These are phyloP conservation scores for Bisporella sp. DNA, from an alignment of 2,329 filamentous ascomycete species.

Conservation along the genomic window DNA sequence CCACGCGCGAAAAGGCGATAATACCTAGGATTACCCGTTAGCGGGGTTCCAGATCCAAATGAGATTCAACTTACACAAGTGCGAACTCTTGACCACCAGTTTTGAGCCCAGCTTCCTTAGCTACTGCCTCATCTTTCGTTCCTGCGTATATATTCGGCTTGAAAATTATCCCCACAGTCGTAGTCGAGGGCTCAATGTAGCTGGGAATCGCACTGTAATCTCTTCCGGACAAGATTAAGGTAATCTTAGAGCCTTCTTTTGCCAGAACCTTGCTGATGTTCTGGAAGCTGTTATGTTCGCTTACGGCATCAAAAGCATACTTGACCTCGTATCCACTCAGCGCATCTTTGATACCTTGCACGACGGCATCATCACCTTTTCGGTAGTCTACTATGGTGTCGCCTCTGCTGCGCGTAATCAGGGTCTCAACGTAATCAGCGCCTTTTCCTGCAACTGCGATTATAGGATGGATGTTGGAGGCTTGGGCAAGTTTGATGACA, in stretches of 20 bases:
- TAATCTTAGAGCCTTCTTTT: constrained; percentile 27
- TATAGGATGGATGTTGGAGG: constrained; percentile 48
- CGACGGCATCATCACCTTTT: constrained; percentile 37
- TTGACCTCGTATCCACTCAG: constrained; percentile 20
- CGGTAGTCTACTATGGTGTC: constrained; percentile 52
- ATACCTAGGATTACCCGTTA: constrained; percentile 3
- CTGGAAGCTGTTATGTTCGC: constrained; percentile 21
- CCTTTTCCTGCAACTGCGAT: constrained; percentile 48
- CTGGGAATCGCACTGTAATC: constrained; percentile 32
- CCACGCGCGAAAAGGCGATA: constrained; percentile 28
- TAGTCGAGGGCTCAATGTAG: constrained; percentile 13
- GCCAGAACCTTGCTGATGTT: constrained; percentile 21
- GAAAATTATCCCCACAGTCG: constrained; percentile 19
- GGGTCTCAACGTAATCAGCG: constrained; percentile 37
- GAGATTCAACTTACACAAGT: constrained; percentile 4
- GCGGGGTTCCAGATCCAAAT: too few relatives aligned
- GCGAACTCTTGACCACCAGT: constrained; percentile 20
- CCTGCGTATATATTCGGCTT: constrained; percentile 5
- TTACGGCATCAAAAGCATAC: constrained; percentile 23
- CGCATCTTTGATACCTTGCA: constrained; percentile 21
- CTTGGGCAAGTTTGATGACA: constrained; percentile 43
- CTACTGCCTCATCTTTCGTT: constrained; percentile 6
- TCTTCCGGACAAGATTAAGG: constrained; percentile 34
- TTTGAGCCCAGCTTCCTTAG: constrained; percentile 14
- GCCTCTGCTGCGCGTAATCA: constrained; percentile 42